Evolutionary conservation across 768 basidiomycete genomes (phyloP).

Genomic region (Trametes punicea): DNA sequence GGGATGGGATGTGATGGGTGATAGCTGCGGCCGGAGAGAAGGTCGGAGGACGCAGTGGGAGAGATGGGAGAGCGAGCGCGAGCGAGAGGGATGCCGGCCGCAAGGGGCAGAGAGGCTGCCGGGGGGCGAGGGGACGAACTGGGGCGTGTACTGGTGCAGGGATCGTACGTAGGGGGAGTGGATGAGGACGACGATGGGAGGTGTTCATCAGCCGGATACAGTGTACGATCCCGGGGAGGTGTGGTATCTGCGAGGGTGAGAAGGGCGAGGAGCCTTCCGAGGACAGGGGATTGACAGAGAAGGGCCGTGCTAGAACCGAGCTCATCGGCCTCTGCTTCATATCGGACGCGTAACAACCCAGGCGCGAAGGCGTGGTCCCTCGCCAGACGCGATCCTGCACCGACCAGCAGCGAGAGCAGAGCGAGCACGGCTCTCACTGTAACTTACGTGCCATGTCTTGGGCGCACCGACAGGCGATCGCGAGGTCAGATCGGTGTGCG

Average conservation of each 20-base stretch:
- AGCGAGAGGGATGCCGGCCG: background rate
- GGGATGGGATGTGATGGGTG: background rate
- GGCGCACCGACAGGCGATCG: background rate
- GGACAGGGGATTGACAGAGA: conserved; percentile 10
- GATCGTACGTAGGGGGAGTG: background rate
- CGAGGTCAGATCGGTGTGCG: background rate
- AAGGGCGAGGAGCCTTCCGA: background rate
- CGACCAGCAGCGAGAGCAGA: background rate
- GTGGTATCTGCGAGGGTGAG: background rate
- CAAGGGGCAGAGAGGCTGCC: background rate
- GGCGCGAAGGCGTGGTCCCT: background rate
- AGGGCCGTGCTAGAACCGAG: conserved; percentile 18
- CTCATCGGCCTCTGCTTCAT: conserved; percentile 1
- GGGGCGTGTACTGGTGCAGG: too few relatives aligned
- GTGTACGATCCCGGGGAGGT: background rate
- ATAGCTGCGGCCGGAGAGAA: background rate
- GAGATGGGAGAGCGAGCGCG: background rate
- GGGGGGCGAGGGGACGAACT: background rate
- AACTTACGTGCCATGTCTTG: too few relatives aligned
- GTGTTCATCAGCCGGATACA: background rate
- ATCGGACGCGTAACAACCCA: conserved; percentile 5
- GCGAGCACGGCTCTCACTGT: too few relatives aligned
- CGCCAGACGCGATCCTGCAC: background rate
- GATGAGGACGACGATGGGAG: background rate
- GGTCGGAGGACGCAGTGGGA: background rate